These are phyloP conservation scores for Geotrichum klebahnii DNA, from an alignment of 1,139 yeast species.

Conservation along the genomic window DNA sequence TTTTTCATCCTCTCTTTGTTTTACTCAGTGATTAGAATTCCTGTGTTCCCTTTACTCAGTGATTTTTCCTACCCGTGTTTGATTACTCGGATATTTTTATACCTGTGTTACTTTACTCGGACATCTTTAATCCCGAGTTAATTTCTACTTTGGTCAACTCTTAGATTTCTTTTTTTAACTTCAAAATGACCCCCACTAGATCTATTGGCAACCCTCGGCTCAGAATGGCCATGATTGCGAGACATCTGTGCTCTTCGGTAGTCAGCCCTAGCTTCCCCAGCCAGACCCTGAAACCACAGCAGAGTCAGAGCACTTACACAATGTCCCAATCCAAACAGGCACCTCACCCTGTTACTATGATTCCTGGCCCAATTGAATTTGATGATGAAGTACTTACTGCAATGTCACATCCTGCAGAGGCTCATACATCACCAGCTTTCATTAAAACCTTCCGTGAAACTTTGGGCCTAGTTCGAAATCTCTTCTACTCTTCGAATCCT, in stretches of 20 bases:
- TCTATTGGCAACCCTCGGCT: constrained; percentile 2
- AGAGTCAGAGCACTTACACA: neutral
- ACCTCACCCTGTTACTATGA: constrained; percentile 57
- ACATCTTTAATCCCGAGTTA: too few species aligned
- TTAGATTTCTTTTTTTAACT: neutral
- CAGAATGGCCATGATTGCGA: constrained; percentile 10
- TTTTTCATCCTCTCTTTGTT: neutral
- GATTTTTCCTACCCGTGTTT: too few species aligned
- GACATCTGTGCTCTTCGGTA: constrained; percentile 12
- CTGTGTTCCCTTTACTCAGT: neutral
- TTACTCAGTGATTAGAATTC: constrained; percentile 7
- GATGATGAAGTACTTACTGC: constrained; percentile 77
- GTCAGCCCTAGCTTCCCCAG: neutral
- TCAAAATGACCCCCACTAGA: neutral
- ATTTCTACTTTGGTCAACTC: too few species aligned
- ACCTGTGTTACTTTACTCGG: neutral
- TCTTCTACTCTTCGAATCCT: constrained; percentile 67
- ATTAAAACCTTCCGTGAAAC: constrained; percentile 66
- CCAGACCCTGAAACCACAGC: neutral
- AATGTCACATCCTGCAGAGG: constrained; percentile 78
- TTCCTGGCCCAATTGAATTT: constrained; percentile 93
- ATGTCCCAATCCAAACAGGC: constrained; percentile 20
- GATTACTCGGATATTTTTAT: constrained; percentile 1
- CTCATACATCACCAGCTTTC: constrained; percentile 90
- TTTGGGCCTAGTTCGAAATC: constrained; percentile 60